Base-by-base conservation (phyloP, 257 asterid genomes). In the Nyctanthes arbortristis region DNA sequence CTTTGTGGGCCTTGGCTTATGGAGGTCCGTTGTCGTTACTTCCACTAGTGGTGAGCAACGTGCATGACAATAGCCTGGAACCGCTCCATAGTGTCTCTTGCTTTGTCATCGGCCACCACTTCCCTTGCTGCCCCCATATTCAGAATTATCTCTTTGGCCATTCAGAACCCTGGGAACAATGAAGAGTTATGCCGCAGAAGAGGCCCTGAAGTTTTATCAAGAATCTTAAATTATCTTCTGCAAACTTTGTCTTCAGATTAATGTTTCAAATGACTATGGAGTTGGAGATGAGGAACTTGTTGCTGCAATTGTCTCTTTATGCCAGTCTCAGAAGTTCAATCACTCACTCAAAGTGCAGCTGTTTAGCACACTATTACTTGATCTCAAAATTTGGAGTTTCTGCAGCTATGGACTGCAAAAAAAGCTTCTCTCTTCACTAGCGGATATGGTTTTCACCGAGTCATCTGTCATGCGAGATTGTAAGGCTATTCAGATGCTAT, bases 351-450 rank as follows among this genome's bases (percentile, higher is more conserved):
- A 88, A 84, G 96, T 91, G 80, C 96, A 87, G 84, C 97, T 93
- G 71, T 93, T 93, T 81, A 89, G 96, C 68, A 91, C 89, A 37
- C 84, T 93, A 77, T 84, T 93, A 71, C 86, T 93, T 82, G 99
- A 93, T 76, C 89, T 93, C 68, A 89, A 82, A 85, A 86, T 87
- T 67, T 93, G 99, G 99, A 89, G 97, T 76, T 80, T 93, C 74
- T 93, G 99, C 88, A 91, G 97, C 84, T 93, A 93, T 81, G 97
- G 99, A 30, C 82, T 93, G 75, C 99, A 93, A 68, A 93, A 93
- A 71, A 93, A 93, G 81, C 96, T 93, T 74, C 79, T 91, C 64
- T 93, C 99, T 7, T 93, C 99, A 66, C 96, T 93, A 66, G 97
- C 99, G 70, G 99, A 93, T 75, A 93, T 91, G 99, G 96, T 91